A percentile compares a stretch with the other conserved stretches of the same genome.
These are phyloP conservation scores for Meripilus lineatus DNA, from an alignment of 1,284 basidiomycete genomes.

Conservation along the genomic window DNA sequence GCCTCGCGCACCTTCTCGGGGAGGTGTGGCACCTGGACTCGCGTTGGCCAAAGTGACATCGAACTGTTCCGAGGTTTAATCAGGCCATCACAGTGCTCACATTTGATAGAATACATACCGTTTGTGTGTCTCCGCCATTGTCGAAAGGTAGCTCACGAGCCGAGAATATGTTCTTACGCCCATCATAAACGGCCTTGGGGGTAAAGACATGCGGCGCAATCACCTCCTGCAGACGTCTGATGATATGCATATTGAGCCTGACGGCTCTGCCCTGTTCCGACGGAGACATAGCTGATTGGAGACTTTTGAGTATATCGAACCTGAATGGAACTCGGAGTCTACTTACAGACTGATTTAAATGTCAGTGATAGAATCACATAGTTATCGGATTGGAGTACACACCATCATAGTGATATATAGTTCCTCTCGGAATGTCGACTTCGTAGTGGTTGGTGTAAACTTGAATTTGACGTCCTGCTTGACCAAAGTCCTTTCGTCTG, in stretches of 20 bases:
- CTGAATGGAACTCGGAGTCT: not conserved
- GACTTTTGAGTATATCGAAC: constrained; percentile 2
- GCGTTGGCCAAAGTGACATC: constrained; percentile 47
- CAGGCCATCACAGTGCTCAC: no score
- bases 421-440: constrained; percentile 50
- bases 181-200: constrained; percentile 67
- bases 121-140: not conserved
- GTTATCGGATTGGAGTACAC: constrained; percentile 19
- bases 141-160: constrained; percentile 1
- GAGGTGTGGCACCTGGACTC: constrained; percentile 13
- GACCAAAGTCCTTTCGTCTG: constrained; percentile 57
- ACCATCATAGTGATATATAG: constrained; percentile 77
- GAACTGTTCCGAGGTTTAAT: constrained; percentile 43
- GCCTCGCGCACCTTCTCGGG: constrained; percentile 11
- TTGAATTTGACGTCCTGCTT: constrained; percentile 42
- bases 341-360: constrained; percentile 50
- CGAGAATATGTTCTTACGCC: constrained; percentile 72
- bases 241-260: constrained; percentile 61
- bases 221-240: constrained; percentile 51
- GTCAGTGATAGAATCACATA: constrained; percentile 13
- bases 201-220: constrained; percentile 58
- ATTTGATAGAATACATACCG: not conserved
- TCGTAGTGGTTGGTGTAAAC: constrained; percentile 67
- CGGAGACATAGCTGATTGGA: constrained; percentile 47
- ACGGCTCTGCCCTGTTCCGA: constrained; percentile 64